phyloP scores from a whole-genome alignment of 495 filamentous ascomycete genomes.

The Symbiotaphrina buchneri region DNA sequence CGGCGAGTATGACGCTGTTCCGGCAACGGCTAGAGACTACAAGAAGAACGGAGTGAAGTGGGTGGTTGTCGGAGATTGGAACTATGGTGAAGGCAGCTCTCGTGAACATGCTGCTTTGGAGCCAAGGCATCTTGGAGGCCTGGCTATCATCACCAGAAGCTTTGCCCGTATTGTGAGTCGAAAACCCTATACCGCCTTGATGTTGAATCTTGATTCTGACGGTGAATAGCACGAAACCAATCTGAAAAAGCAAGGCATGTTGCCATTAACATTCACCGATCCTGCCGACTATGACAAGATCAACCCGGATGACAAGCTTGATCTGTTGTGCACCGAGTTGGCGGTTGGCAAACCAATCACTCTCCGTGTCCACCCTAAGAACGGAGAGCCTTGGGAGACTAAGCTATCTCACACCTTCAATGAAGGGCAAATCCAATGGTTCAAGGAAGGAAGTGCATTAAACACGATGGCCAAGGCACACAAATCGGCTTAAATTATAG shows the following conservation, averaged over 20 bases:
- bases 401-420: slow-evolving; percentile 92
- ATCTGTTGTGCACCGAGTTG: slow-evolving; percentile 75
- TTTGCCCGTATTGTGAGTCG: slow-evolving; percentile 76
- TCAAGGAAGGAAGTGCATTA: slow-evolving; percentile 85
- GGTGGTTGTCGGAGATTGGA: slow-evolving; percentile 99
- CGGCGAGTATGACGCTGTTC: slow-evolving; percentile 67
- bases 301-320: slow-evolving; percentile 75
- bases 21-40: slow-evolving; percentile 91
- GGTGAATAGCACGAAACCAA: slow-evolving; percentile 72
- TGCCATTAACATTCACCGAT: slow-evolving; percentile 84
- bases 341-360: slow-evolving; percentile 89
- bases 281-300: slow-evolving; percentile 98
- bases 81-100: slow-evolving; percentile 94
- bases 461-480: slow-evolving; percentile 87
- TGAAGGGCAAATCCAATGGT: slow-evolving; percentile 91
- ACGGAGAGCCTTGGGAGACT: slow-evolving; percentile 57
- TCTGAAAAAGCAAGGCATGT: slow-evolving; percentile 99
- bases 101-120: slow-evolving; percentile 97
- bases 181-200: not conserved
- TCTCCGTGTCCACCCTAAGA: slow-evolving; percentile 71
- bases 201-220: slow-evolving; percentile 5
- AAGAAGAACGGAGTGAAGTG: slow-evolving; percentile 89
- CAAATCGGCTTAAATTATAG: slow-evolving; percentile 9
- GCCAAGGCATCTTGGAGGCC: slow-evolving; percentile 88
- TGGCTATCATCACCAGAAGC: slow-evolving; percentile 87